These are phyloP conservation scores for Aspergillus ochraceoroseus DNA, from an alignment of 2,329 filamentous ascomycete genomes.

Conservation along the genomic window DNA sequence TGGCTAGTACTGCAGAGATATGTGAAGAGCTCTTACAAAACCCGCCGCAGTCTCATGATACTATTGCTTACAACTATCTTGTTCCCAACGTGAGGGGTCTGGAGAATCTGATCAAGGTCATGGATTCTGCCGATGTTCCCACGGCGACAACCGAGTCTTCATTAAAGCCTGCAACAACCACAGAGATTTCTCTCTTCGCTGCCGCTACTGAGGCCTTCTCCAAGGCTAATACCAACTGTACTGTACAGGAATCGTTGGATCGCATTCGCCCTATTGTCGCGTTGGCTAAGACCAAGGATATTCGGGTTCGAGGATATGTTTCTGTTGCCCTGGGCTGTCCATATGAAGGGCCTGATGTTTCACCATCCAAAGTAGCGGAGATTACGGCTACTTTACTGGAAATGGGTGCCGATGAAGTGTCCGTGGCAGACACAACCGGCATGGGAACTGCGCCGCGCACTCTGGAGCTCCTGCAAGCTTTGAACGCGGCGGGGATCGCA, in stretches of 20 bases:
- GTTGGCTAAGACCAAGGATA: constrained; percentile 51
- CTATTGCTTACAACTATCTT: constrained; percentile 62
- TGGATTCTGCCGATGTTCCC: constrained; percentile 42
- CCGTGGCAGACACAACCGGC: constrained; percentile 62
- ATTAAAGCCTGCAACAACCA: constrained; percentile 36
- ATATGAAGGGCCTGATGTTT: constrained; percentile 60
- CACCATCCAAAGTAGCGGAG: constrained; percentile 57
- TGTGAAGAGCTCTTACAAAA: constrained; percentile 51
- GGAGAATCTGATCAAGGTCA: constrained; percentile 54
- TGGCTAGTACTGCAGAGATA: constrained; percentile 61
- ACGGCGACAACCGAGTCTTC: constrained; percentile 28
- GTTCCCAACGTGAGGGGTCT: constrained; percentile 60
- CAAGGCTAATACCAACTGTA: constrained; percentile 62
- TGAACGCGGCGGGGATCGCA: constrained; percentile 57
- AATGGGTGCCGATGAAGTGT: constrained; percentile 62
- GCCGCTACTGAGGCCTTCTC: constrained; percentile 62
- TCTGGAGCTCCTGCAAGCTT: constrained; percentile 52
- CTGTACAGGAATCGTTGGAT: constrained; percentile 57
- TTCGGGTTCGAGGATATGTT: constrained; percentile 61
- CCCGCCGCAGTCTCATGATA: constrained; percentile 48
- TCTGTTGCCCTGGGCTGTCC: constrained; percentile 61
- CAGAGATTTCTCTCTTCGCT: constrained; percentile 60
- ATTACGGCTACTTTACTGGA: constrained; percentile 58
- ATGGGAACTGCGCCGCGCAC: constrained; percentile 63
- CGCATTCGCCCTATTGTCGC: constrained; percentile 56